Percentiles rank a stretch among this genome's conserved stretches.
These are phyloP conservation scores for Penicillium goetzii DNA, from an alignment of 495 filamentous ascomycete genomes.

Conservation along the genomic window DNA sequence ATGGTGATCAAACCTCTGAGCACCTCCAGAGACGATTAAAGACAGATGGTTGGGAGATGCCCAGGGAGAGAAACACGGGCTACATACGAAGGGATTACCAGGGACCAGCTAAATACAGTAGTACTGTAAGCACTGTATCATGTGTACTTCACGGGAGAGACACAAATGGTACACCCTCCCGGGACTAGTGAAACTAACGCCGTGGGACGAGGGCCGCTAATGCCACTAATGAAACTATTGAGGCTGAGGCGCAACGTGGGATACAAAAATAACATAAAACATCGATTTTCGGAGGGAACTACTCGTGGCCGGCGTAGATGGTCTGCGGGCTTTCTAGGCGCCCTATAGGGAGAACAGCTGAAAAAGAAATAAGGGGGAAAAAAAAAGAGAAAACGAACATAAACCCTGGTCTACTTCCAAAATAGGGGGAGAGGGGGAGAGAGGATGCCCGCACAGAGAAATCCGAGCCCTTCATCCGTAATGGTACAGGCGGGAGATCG, in stretches of 20 bases:
- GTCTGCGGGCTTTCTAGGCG: slow-evolving; percentile 3
- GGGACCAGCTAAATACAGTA: neutral
- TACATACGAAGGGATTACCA: neutral
- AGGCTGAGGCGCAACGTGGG: slow-evolving; percentile 8
- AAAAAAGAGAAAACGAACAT: slow-evolving; percentile 6
- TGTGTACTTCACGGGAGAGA: neutral
- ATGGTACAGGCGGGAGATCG: slow-evolving; percentile 28
- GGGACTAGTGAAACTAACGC: slow-evolving; percentile 1
- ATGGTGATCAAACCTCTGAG: slow-evolving; percentile 2
- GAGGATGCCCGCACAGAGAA: slow-evolving; percentile 1
- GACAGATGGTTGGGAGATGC: neutral
- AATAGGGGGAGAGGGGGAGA: neutral
- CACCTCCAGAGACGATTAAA: neutral
- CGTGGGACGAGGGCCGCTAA: neutral
- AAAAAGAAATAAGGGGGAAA: neutral
- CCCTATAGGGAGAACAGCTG: slow-evolving; percentile 5
- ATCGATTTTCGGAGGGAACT: neutral
- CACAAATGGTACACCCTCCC: neutral
- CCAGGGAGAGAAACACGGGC: neutral
- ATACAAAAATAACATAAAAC: slow-evolving; percentile 1
- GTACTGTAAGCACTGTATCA: no score
- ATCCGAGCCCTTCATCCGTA: slow-evolving; percentile 17
- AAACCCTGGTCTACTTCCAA: slow-evolving; percentile 12
- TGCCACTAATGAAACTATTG: slow-evolving; percentile 7
- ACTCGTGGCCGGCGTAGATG: slow-evolving; percentile 5